Percentiles rank a stretch among this genome's conserved stretches.
phyloP scores from a whole-genome alignment of 208 protist genomes.

The Trypanosoma scelopori region DNA sequence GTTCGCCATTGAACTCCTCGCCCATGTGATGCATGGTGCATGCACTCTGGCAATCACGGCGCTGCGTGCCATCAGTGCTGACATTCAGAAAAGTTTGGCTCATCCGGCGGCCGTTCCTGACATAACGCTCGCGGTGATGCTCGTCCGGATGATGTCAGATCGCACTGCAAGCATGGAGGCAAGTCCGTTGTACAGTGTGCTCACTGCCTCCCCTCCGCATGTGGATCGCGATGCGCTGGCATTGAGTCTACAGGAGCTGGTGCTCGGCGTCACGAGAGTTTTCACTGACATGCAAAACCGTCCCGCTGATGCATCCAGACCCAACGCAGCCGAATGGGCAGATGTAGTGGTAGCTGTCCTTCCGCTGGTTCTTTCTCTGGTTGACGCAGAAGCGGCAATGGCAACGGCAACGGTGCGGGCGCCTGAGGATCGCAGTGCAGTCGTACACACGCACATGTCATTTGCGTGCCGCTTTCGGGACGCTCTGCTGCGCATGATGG shows the following conservation, averaged over 20 bases:
- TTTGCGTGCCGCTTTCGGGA: constrained; percentile 13
- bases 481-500: constrained; percentile 5
- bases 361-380: constrained; percentile 9
- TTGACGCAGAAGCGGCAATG: constrained; percentile 15
- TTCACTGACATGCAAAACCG: constrained; percentile 3
- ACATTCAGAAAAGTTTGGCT: background rate
- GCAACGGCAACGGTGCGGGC: background rate
- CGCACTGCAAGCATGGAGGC: constrained; percentile 52
- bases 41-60: constrained; percentile 12
- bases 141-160: constrained; percentile 63
- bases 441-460: no score
- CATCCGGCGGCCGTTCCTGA: background rate
- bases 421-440: background rate
- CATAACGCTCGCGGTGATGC: constrained; percentile 41
- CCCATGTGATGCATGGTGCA: constrained; percentile 10
- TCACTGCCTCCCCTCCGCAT: constrained; percentile 12
- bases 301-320: background rate
- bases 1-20: constrained; percentile 12
- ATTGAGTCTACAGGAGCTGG: background rate
- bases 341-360: constrained; percentile 23
- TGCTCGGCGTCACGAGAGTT: background rate
- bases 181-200: constrained; percentile 60
- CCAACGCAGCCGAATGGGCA: constrained; percentile 13
- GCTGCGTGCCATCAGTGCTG: background rate
- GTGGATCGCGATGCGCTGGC: background rate